These are phyloP conservation scores for Fraxinus velutina DNA, from an alignment of 305 asterid genomes.

Conservation along the genomic window DNA sequence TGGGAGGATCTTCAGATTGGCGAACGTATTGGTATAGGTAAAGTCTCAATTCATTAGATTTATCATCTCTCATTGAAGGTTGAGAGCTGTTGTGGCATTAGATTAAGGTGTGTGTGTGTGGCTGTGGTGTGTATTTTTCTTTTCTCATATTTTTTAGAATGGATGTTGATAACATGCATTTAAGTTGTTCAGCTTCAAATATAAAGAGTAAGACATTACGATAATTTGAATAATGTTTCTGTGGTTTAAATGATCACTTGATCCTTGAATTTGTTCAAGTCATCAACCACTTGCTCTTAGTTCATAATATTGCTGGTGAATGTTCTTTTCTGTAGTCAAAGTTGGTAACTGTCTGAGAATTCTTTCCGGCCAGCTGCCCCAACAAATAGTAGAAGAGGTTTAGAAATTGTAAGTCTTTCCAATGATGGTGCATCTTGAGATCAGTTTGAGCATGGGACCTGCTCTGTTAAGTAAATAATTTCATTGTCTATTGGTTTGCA, in stretches of 20 bases:
- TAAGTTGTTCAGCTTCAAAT: not conserved
- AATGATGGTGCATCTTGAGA: not conserved
- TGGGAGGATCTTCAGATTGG: constrained; percentile 99
- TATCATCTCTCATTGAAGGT: constrained; percentile 18
- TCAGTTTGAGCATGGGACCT: not conserved
- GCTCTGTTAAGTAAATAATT: not conserved
- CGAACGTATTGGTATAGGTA: constrained; percentile 97
- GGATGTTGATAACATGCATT: not conserved
- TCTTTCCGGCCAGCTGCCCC: not conserved
- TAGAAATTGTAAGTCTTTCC: not conserved
- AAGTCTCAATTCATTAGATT: constrained; percentile 14
- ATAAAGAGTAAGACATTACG: not conserved
- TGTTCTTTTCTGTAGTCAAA: not conserved
- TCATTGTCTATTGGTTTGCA: not conserved
- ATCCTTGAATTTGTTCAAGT: not conserved
- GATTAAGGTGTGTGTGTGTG: not conserved
- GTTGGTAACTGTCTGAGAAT: not conserved
- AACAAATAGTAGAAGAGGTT: not conserved
- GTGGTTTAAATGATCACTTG: not conserved
- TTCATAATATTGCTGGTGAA: not conserved
- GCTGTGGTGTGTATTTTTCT: not conserved
- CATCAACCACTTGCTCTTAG: not conserved
- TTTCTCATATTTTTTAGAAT: not conserved
- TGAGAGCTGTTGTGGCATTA: constrained; percentile 8
- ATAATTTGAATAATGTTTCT: not conserved